Evolutionary conservation across 2,329 filamentous ascomycete genomes (phyloP).

Genomic region (Geosmithia morbida): DNA sequence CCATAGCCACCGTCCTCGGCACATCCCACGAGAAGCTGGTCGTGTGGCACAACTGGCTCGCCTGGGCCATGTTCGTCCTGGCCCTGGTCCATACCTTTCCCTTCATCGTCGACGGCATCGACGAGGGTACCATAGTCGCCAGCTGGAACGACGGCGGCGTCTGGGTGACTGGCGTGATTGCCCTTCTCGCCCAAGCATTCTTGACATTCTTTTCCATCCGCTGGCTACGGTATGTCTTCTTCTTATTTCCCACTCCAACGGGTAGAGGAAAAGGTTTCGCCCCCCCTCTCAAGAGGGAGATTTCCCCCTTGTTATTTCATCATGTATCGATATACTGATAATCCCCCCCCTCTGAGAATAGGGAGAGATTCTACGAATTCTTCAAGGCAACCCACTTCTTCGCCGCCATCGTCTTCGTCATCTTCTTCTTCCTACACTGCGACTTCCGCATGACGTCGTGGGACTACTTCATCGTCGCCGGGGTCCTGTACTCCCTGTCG

Average conservation of each 20-base stretch:
- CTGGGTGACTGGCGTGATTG: constrained; percentile 42
- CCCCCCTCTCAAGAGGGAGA: too few relatives aligned
- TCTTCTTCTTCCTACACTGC: constrained; percentile 49
- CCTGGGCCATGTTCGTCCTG: constrained; percentile 40
- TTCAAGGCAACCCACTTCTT: constrained; percentile 44
- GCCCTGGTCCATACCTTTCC: constrained; percentile 45
- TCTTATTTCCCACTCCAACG: not conserved
- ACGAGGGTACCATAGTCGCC: constrained; percentile 29
- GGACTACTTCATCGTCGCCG: constrained; percentile 47
- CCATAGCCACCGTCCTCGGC: constrained; percentile 37
- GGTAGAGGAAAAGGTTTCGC: too few relatives aligned
- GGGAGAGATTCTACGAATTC: constrained; percentile 42
- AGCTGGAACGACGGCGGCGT: constrained; percentile 27
- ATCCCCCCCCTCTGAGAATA: constrained; percentile 11
- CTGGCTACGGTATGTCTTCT: constrained; percentile 26
- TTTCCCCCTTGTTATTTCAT: not conserved
- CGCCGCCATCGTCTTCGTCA: constrained; percentile 35
- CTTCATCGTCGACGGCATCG: constrained; percentile 37
- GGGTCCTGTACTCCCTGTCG: constrained; percentile 28
- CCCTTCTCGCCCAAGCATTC: constrained; percentile 36
- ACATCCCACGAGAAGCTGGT: constrained; percentile 43
- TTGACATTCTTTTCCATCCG: constrained; percentile 38
- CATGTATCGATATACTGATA: not conserved
- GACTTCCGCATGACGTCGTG: constrained; percentile 38
- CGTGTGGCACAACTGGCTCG: constrained; percentile 38